Percentiles rank a stretch among this genome's conserved stretches.
Conservation (phyloP, 345 rosid species). For the Eutrema yunnanense region DNA sequence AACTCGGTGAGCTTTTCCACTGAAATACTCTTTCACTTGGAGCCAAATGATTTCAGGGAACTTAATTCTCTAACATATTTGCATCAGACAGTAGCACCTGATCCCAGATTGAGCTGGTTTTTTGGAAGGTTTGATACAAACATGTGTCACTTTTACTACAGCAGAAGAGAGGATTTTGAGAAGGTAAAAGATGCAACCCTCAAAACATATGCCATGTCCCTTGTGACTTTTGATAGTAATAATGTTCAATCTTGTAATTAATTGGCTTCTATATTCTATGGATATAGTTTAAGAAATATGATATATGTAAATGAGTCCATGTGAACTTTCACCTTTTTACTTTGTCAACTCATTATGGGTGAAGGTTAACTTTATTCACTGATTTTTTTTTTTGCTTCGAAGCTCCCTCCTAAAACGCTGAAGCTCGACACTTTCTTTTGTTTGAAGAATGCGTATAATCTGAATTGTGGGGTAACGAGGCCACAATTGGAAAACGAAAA, state of each 20-base stretch:
- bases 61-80: too few relatives aligned
- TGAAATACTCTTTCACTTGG: too few relatives aligned
- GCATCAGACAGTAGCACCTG: not conserved
- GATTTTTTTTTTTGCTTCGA: not conserved
- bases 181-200: not conserved
- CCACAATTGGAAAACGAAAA: not conserved
- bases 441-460: not conserved
- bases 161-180: not conserved
- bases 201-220: not conserved
- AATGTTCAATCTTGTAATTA: not conserved
- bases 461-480: not conserved
- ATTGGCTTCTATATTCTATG: not conserved
- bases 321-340: not conserved
- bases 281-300: not conserved
- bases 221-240: not conserved
- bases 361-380: not conserved
- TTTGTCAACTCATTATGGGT: not conserved
- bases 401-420: too few relatives aligned
- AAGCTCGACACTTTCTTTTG: not conserved
- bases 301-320: not conserved
- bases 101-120: not conserved
- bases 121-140: not conserved
- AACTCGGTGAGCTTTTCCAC: too few relatives aligned
- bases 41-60: too few relatives aligned
- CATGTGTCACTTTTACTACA: not conserved